Base-by-base conservation (phyloP, 1,139 yeast genomes). In the Lodderomyces margitis region DNA sequence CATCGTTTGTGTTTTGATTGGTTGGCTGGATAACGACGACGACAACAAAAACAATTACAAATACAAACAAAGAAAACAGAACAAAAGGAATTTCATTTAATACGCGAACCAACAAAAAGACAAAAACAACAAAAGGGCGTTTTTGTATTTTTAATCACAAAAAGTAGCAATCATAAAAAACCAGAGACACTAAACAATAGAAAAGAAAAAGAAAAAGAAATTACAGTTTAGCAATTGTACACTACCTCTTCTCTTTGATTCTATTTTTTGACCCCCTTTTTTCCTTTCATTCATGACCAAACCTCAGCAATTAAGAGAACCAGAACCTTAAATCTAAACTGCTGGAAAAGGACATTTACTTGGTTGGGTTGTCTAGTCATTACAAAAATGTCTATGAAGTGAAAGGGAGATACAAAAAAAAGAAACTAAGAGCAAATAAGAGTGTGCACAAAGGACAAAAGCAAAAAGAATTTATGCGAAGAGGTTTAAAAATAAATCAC, bases 11-110 rank as follows among this genome's bases (percentile, higher is more conserved):
- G n/a, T n/a, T n/a, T n/a, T n/a, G n/a, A n/a, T n/a, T n/a, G n/a
- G n/a, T n/a, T n/a, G n/a, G n/a, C n/a, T n/a, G n/a, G n/a, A n/a
- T n/a, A n/a, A n/a, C n/a, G n/a, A n/a, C n/a, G n/a, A n/a, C n/a
- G n/a, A n/a, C 25, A 9, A 23, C 9, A 23, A 6, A 23, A 25
- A 25, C 4, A n/a, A 5, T 5, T 15, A n/a, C 30, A 25, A 25
- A 15, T 5, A 4, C 30, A 25, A n/a, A 25, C 30, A 9, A 25
- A n/a, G 10, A 25, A n/a, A n/a, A n/a, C n/a, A n/a, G n/a, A 28
- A 28, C 32, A 28, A 28, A 15, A 28, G 32, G 32, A 28, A 28
- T 28, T 28, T 28, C 32, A 28, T 14, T 28, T 28, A 28, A 5
- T 15, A 28, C 32, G 32, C 32, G 32, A 28, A 28, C 15, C 15